Base-by-base conservation (phyloP, 441 rosid genomes). In the Mallotus japonicus region DNA sequence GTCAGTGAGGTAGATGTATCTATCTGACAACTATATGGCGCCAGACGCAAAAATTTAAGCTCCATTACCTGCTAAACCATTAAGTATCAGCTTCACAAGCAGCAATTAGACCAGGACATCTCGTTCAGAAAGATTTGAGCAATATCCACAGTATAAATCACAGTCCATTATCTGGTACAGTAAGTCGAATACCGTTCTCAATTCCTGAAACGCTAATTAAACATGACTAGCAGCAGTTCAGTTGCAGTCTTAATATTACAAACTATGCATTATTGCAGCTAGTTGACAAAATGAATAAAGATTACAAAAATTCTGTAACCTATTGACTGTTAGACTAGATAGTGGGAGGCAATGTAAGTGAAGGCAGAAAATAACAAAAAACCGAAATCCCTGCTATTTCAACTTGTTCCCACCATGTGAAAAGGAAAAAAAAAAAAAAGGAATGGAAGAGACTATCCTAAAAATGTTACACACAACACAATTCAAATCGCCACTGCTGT, bases 331-430 rank as follows among this genome's bases (percentile, higher is more conserved):
- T 56, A 62, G 69, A 71, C 34, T 62, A 44, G 49, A 72, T 49
- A 16, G 37, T 62, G 34, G 44, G 57, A 40, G 57, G n/a, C 47
- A 46, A 46, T 69, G 59, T 57, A 17, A 47, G 65, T 28, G 74
- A 70, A 75, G 69, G 70, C 80, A 81, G 85, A 75, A 73, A 69
- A 54, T 67, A 53, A 68, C 76, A 63, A 83, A 76, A 2, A 8
- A 5, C 2, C 9, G 73, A 65, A 51, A 70, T 71, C 61, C 42
- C 82, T 69, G 78, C 80, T 62, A 47, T 75, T 72, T 71, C 72
- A 55, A 74, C 80, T 20, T 74, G 32, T 71, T 70, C 73, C 70
- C 56, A 24, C 47, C 62, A 22, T 46, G 44, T 55, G 71, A 13
- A 28, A 28, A 1, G 28, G 3, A 28, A 28, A 28, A 20, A 13